phyloP scores from a whole-genome alignment of 2,329 filamentous ascomycete genomes.

The Myriosclerotinia curreyana region DNA sequence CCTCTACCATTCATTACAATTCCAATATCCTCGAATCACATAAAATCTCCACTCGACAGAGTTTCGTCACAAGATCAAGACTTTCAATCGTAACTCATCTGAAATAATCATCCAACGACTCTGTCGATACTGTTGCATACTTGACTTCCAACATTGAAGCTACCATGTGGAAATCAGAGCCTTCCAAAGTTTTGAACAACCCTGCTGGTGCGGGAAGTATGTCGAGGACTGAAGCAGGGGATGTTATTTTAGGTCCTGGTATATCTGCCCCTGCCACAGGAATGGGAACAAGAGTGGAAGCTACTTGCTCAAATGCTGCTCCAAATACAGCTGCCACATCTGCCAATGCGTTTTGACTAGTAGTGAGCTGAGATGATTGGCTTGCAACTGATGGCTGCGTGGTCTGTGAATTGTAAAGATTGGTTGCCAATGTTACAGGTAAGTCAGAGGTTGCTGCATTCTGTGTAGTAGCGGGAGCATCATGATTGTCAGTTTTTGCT shows the following conservation, averaged over 20 bases:
- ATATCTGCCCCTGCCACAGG: neutral
- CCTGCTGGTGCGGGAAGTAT: constrained; percentile 1
- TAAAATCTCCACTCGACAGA: neutral
- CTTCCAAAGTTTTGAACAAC: constrained; percentile 12
- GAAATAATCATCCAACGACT: neutral
- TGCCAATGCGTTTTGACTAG: constrained; percentile 16
- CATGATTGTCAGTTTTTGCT: neutral
- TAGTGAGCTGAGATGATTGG: neutral
- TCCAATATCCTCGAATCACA: constrained; percentile 15
- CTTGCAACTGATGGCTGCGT: neutral
- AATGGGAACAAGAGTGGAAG: constrained; percentile 1
- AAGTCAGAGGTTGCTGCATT: neutral
- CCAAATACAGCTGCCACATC: constrained; percentile 23
- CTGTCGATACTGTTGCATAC: neutral
- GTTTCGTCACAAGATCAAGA: neutral
- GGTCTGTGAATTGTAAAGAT: neutral
- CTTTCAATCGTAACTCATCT: neutral
- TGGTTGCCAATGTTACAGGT: neutral
- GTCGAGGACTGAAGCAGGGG: constrained; percentile 1
- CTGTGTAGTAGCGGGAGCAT: neutral
- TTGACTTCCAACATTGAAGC: constrained; percentile 19
- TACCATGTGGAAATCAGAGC: constrained; percentile 1
- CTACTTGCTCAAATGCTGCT: constrained; percentile 2
- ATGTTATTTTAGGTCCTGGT: constrained; percentile 6
- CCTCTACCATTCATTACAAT: constrained; percentile 17